A percentile compares a stretch with the other conserved stretches of the same genome.
Conservation (phyloP, 192 early-diverging fungal species). For the Backusella circina region DNA sequence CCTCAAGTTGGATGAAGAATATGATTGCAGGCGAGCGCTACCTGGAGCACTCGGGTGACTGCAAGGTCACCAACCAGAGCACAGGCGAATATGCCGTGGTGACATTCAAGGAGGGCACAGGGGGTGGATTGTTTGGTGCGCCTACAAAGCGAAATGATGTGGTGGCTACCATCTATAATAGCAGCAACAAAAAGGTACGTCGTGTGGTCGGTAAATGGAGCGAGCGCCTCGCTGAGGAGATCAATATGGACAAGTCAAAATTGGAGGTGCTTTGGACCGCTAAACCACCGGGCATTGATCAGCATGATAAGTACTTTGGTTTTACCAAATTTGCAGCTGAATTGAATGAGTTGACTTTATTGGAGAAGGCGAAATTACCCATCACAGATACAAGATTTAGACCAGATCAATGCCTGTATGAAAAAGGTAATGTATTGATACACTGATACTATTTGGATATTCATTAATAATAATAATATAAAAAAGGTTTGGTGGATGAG, state of each 20-base stretch:
- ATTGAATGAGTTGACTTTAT: constrained; percentile 82
- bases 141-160: constrained; percentile 75
- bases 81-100: constrained; percentile 72
- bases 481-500: constrained; percentile 63
- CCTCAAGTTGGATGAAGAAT: constrained; percentile 90
- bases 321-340: constrained; percentile 86
- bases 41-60: constrained; percentile 90
- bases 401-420: constrained; percentile 92
- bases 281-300: constrained; percentile 54
- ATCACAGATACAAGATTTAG: constrained; percentile 90
- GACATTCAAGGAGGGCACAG: constrained; percentile 79
- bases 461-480: not conserved
- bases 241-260: constrained; percentile 51
- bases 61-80: constrained; percentile 70
- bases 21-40: constrained; percentile 83
- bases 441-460: not conserved
- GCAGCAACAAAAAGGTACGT: constrained; percentile 47
- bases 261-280: constrained; percentile 86
- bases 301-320: constrained; percentile 82
- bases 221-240: constrained; percentile 56
- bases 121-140: constrained; percentile 63
- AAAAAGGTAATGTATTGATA: constrained; percentile 42
- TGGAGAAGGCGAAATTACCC: constrained; percentile 61
- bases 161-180: constrained; percentile 47
- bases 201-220: constrained; percentile 62